These are phyloP conservation scores for Xylariales sp. DNA, from an alignment of 2,329 filamentous ascomycete genomes.

Conservation along the genomic window DNA sequence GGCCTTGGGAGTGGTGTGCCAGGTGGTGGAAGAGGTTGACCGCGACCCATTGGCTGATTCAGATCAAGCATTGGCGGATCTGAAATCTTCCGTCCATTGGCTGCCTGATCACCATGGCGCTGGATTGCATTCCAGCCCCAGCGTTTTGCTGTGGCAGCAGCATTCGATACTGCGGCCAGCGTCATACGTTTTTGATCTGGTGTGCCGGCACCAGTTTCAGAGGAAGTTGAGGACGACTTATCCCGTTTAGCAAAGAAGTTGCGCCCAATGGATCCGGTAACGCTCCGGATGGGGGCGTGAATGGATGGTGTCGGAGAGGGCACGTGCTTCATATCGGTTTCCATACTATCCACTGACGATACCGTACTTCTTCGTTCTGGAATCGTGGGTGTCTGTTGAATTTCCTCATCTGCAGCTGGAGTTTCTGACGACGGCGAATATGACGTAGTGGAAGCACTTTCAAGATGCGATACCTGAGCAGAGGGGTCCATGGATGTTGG, in stretches of 20 bases:
- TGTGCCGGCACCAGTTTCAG: conserved; percentile 7
- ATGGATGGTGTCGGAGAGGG: conserved; percentile 18
- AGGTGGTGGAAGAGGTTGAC: conserved; percentile 26
- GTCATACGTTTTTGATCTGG: conserved; percentile 19
- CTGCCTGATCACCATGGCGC: conserved; percentile 20
- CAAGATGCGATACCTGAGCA: too few species aligned
- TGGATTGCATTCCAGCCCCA: conserved; percentile 28
- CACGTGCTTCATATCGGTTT: conserved; percentile 12
- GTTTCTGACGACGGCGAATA: conserved; percentile 16
- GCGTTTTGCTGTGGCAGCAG: conserved; percentile 26
- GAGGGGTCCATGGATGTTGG: too few species aligned
- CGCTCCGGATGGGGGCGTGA: conserved; percentile 21
- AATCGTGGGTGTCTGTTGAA: conserved; percentile 16
- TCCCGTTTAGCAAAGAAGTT: conserved; percentile 23
- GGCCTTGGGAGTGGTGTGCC: conserved; percentile 26
- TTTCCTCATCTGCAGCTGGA: conserved; percentile 11
- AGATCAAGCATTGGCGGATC: conserved; percentile 23
- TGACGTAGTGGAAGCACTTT: too few species aligned
- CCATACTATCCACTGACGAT: conserved; percentile 22
- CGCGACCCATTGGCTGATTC: conserved; percentile 28
- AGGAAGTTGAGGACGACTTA: conserved; percentile 15
- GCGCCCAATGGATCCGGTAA: conserved; percentile 19
- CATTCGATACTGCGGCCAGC: conserved; percentile 24
- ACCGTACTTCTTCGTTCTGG: conserved; percentile 21
- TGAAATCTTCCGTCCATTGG: conserved; percentile 23